Percentiles rank a stretch among this genome's conserved stretches.
These are phyloP conservation scores for Aspergillus fructus DNA, from an alignment of 2,329 filamentous ascomycete species.

Conservation along the genomic window DNA sequence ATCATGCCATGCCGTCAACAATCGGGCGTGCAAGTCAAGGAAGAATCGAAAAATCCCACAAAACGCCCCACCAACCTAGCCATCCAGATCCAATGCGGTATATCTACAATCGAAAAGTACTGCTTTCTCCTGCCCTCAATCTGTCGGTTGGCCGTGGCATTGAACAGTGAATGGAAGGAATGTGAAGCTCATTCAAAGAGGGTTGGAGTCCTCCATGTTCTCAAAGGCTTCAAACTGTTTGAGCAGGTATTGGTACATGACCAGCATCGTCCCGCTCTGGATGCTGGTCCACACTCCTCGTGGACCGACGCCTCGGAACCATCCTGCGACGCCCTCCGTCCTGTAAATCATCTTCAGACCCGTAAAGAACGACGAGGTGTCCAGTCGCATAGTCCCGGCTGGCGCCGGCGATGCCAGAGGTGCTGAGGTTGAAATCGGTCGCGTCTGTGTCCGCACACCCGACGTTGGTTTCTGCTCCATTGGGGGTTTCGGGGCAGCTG, in stretches of 20 bases:
- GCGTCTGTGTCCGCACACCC: constrained; percentile 54
- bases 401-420: constrained; percentile 79
- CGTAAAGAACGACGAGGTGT: constrained; percentile 85
- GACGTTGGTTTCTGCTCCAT: constrained; percentile 26
- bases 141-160: not conserved
- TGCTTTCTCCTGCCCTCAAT: constrained; percentile 4
- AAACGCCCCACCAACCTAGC: constrained; percentile 16
- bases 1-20: constrained; percentile 13
- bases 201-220: constrained; percentile 21
- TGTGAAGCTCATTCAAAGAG: constrained; percentile 14
- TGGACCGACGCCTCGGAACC: constrained; percentile 93
- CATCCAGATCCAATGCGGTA: constrained; percentile 25
- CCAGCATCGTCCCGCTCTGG: constrained; percentile 94
- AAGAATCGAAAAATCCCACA: constrained; percentile 10
- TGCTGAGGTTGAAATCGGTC: constrained; percentile 84
- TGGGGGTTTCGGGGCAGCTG: constrained; percentile 29
- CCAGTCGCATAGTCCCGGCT: constrained; percentile 74
- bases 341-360: constrained; percentile 85
- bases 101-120: constrained; percentile 14
- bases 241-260: constrained; percentile 86
- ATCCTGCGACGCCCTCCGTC: constrained; percentile 82
- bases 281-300: constrained; percentile 95
- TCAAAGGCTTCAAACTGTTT: constrained; percentile 67
- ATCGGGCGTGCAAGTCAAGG: not conserved
- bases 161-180: not conserved